Conservation (phyloP, 2,329 filamentous ascomycete species). For the Orbilia javanica region DNA sequence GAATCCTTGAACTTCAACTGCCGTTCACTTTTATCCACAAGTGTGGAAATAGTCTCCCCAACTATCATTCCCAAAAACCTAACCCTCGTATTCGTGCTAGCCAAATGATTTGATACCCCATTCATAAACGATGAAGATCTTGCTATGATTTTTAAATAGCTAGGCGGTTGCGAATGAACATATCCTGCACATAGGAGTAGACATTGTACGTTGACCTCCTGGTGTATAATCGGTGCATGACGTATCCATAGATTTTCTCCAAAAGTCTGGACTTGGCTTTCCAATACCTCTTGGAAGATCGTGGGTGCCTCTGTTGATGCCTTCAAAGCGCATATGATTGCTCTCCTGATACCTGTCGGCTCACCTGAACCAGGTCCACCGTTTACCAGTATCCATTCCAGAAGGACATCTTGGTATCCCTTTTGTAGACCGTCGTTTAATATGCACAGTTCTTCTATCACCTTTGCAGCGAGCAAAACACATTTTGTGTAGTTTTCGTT, state of each 20-base stretch:
- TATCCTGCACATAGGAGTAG: conserved; percentile 83
- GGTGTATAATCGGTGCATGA: conserved; percentile 84
- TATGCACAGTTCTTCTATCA: conserved; percentile 52
- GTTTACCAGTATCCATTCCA: conserved; percentile 75
- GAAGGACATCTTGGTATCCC: conserved; percentile 70
- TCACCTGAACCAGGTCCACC: conserved; percentile 76
- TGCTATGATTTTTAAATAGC: conserved; percentile 76
- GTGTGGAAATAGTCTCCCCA: conserved; percentile 77
- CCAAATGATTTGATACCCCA: conserved; percentile 85
- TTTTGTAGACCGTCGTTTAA: conserved; percentile 41
- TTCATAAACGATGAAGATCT: conserved; percentile 80
- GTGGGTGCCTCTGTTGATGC: conserved; percentile 66
- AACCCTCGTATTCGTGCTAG: conserved; percentile 78
- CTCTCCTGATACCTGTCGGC: conserved; percentile 75
- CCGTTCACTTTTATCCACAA: conserved; percentile 73
- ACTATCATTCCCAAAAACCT: conserved; percentile 90
- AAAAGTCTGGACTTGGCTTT: conserved; percentile 68
- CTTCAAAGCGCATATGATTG: conserved; percentile 73
- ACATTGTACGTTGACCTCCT: conserved; percentile 87
- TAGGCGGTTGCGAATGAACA: conserved; percentile 75
- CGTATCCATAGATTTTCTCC: conserved; percentile 88
- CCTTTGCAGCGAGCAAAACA: conserved; percentile 33
- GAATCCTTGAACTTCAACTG: conserved; percentile 85
- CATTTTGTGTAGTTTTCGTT: conserved; percentile 49
- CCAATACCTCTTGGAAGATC: conserved; percentile 49